Percentiles rank a stretch among this genome's conserved stretches.
Evolutionary conservation across 768 basidiomycete species (phyloP).

Genomic region (Antrodiella citrinella): DNA sequence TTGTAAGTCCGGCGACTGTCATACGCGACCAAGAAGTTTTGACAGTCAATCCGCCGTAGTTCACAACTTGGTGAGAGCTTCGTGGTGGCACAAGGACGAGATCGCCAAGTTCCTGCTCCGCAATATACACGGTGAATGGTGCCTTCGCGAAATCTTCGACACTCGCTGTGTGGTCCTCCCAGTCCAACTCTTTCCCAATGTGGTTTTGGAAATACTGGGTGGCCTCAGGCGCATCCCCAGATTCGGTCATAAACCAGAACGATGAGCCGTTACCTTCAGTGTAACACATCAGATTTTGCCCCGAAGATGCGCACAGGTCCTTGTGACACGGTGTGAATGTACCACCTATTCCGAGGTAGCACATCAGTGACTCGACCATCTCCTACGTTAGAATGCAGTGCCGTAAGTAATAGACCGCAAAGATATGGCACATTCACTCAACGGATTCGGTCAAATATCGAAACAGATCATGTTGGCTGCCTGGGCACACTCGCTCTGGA

Average conservation of each 20-base stretch:
- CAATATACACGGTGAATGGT: constrained; percentile 61
- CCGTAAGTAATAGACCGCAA: constrained; percentile 4
- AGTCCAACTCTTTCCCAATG: constrained; percentile 55
- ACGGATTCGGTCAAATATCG: constrained; percentile 42
- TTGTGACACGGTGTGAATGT: constrained; percentile 84
- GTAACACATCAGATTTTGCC: constrained; percentile 84
- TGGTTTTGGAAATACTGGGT: constrained; percentile 50
- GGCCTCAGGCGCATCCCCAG: constrained; percentile 45
- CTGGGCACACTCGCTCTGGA: constrained; percentile 45
- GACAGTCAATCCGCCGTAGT: constrained; percentile 70
- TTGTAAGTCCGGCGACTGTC: constrained; percentile 52
- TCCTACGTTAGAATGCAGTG: constrained; percentile 28
- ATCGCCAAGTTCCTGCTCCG: constrained; percentile 70
- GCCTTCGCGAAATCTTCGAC: constrained; percentile 56
- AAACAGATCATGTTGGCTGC: constrained; percentile 49
- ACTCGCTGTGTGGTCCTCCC: constrained; percentile 61
- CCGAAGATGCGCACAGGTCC: constrained; percentile 76
- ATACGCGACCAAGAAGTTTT: constrained; percentile 87
- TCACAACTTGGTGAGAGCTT: constrained; percentile 80
- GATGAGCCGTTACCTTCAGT: constrained; percentile 65
- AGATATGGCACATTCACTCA: constrained; percentile 23
- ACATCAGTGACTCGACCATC: constrained; percentile 74
- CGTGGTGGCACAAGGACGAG: constrained; percentile 74
- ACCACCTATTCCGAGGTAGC: constrained; percentile 74
- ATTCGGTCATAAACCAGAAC: constrained; percentile 82